These are phyloP conservation scores for Cyberlindnera mycetangii DNA, from an alignment of 805 yeast species.

Conservation along the genomic window DNA sequence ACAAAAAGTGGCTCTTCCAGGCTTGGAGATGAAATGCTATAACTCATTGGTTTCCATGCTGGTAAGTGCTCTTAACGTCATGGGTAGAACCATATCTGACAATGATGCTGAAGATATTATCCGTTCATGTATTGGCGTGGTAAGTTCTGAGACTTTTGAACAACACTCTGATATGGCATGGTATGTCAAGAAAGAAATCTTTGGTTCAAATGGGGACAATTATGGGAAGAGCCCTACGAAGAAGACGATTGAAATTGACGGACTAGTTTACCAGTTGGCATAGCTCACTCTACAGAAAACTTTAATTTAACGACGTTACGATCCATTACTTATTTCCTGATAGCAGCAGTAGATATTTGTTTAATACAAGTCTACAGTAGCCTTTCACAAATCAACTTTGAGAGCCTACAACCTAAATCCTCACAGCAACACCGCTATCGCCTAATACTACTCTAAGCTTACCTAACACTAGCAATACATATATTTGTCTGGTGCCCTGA, in stretches of 20 bases:
- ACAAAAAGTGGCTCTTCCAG: conserved; percentile 23
- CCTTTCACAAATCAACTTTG: too few species aligned
- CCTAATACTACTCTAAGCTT: too few species aligned
- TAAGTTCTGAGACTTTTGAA: conserved; percentile 19
- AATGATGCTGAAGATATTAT: conserved; percentile 21
- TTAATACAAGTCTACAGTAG: too few species aligned
- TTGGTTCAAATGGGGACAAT: conserved; percentile 5
- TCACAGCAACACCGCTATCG: too few species aligned
- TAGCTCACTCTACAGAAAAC: not conserved
- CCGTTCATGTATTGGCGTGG: conserved; percentile 20
- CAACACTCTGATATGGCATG: conserved; percentile 27
- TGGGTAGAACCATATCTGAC: conserved; percentile 27
- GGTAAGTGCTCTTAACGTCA: conserved; percentile 14
- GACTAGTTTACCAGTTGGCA: conserved; percentile 7
- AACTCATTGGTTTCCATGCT: conserved; percentile 22
- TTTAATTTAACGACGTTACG: not conserved
- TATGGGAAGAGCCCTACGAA: not conserved
- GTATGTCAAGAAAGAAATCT: conserved; percentile 21
- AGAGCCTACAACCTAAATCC: too few species aligned
- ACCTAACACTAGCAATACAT: too few species aligned
- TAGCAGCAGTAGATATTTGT: too few species aligned
- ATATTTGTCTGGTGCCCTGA: too few species aligned
- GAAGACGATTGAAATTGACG: conserved; percentile 6
- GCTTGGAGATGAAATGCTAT: conserved; percentile 22
- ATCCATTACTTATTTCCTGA: not conserved